phyloP scores from a whole-genome alignment of 75 land plant genomes.

The Chamaecyparis obtusa region DNA sequence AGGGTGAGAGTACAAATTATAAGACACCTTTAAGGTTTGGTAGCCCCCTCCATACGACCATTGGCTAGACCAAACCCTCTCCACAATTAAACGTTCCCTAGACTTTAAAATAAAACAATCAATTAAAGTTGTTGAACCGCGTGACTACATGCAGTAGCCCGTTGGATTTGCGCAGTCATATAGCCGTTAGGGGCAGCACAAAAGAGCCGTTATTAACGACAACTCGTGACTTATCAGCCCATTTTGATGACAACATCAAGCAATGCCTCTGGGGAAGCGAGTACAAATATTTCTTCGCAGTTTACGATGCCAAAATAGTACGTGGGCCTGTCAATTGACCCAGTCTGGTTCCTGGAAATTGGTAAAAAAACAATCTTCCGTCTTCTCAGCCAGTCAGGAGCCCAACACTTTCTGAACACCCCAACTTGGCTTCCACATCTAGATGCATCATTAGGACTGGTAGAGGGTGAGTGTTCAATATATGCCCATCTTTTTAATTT shows the following conservation, averaged over 20 bases:
- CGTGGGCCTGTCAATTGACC: not conserved
- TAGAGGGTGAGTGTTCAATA: not conserved
- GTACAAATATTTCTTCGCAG: not conserved
- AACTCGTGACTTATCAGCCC: not conserved
- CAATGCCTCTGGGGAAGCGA: too few relatives aligned
- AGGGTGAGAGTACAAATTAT: too few relatives aligned
- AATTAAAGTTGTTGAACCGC: not conserved
- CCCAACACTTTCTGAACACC: conserved; percentile 8
- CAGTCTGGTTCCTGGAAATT: not conserved
- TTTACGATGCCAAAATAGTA: not conserved
- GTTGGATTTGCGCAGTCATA: not conserved
- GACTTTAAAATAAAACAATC: not conserved
- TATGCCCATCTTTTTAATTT: not conserved
- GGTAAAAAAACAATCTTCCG: not conserved
- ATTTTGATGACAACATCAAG: not conserved
- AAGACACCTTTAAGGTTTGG: too few relatives aligned
- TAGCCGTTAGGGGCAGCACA: conserved; percentile 3
- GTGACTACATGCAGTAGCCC: conserved; percentile 3
- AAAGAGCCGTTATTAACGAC: conserved; percentile 8
- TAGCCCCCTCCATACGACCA: too few relatives aligned
- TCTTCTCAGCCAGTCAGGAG: not conserved
- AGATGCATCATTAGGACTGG: not conserved
- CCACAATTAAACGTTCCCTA: not conserved
- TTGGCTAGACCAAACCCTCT: not conserved
- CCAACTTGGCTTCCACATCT: not conserved